Evolutionary conservation across 306 rosid species (phyloP).

Genomic region (Castanea sativa): DNA sequence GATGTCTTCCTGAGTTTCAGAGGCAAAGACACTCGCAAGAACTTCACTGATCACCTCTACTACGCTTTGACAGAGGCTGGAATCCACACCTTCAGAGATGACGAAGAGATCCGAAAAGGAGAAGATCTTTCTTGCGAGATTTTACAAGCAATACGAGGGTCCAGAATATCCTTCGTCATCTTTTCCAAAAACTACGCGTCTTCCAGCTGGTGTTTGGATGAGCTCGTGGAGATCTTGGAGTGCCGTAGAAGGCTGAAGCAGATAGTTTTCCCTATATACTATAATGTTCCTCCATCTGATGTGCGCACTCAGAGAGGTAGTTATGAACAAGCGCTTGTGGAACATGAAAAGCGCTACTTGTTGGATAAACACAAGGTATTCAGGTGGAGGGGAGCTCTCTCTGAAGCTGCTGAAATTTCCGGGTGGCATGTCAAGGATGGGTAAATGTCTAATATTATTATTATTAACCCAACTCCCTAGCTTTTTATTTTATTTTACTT

Average conservation of each 20-base stretch:
- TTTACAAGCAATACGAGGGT: not conserved
- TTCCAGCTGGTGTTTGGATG: slow-evolving; percentile 11
- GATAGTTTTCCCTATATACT: not conserved
- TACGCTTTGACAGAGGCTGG: not conserved
- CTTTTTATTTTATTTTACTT: no score
- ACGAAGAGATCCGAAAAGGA: not conserved
- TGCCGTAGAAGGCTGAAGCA: not conserved
- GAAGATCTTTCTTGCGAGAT: not conserved
- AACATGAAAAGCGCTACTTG: not conserved
- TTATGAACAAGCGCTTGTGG: not conserved
- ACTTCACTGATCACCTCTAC: not conserved
- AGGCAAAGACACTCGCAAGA: slow-evolving; percentile 5
- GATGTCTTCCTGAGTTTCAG: slow-evolving; percentile 3
- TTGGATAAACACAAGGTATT: not conserved
- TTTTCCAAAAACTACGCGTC: not conserved
- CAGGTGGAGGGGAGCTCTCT: not conserved
- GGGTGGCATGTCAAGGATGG: no score
- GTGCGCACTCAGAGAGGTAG: not conserved
- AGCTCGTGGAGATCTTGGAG: slow-evolving; percentile 7
- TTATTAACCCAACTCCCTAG: no score
- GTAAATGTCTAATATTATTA: no score
- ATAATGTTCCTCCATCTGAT: not conserved
- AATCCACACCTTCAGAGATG: not conserved
- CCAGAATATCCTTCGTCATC: not conserved
- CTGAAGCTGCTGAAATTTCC: not conserved